Base-by-base conservation (phyloP, 164 flowering plant species). In the Amborella trichopoda region DNA sequence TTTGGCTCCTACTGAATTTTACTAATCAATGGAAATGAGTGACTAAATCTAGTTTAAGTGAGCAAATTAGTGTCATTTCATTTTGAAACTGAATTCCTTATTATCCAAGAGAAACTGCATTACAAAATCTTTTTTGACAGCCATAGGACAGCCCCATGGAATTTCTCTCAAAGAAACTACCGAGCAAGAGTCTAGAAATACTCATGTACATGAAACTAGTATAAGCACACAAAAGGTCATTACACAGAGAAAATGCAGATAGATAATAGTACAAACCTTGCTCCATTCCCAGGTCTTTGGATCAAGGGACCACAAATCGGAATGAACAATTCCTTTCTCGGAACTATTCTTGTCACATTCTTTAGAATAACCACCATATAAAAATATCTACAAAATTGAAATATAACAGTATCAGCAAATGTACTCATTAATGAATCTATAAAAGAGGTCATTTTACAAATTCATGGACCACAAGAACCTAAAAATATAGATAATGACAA, bases 231-330 rank as follows among this genome's bases (percentile, higher is more conserved):
- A 8, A 14, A 9, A 8, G 14, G 11, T 14, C 34, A 8, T 30
- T 9, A 30, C 34, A 30, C 18, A 14, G 40, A 0, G 18, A 37
- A 37, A 20, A 14, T 5, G 14, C 14, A 20, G 13, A 37, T 5
- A 0, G 12, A 5, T 20, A 30, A 37, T 37, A 23, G 43, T n/a
- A 28, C 44, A 20, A 48, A 91, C 99, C 95, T 87, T 87, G 68
- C 74, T 91, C 99, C 99, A 87, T 50, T 87, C 95, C 99, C 99
- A 91, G 54, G 81, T 81, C 69, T 68, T 80, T 42, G 96, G 95
- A 70, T 91, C 95, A 62, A 91, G 93, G 37, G 81, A 80, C 95
- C 95, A 87, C 88, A 91, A 63, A 59, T 91, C 96, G 49, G 99
- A 55, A 62, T 91, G 96, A 62, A 87, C 88, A 55, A 65, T 61